Evolutionary conservation across 2,329 filamentous ascomycete genomes (phyloP).

Genomic region (Colletotrichum chlorophyti): DNA sequence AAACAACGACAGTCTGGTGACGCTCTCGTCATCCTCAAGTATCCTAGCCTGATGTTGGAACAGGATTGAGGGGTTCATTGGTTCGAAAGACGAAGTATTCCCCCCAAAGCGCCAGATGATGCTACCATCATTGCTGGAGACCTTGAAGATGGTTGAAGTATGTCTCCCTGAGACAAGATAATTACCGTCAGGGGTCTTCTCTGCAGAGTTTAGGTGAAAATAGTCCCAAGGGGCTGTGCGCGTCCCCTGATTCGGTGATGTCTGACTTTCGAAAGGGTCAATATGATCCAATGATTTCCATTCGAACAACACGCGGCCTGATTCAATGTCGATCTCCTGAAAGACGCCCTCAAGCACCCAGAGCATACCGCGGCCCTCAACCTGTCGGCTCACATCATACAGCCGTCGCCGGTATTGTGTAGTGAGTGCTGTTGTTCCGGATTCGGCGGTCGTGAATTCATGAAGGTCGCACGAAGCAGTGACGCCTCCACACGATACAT

Average conservation of each 20-base stretch:
- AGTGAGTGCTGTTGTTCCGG: not conserved
- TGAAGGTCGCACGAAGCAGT: not conserved
- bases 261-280: slow-evolving; percentile 17
- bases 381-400: not conserved
- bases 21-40: slow-evolving; percentile 43
- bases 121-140: slow-evolving; percentile 52
- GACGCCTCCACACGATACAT: not conserved
- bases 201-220: slow-evolving; percentile 42
- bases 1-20: slow-evolving; percentile 58
- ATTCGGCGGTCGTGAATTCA: not conserved
- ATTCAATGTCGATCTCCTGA: slow-evolving; percentile 56
- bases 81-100: slow-evolving; percentile 45
- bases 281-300: slow-evolving; percentile 43
- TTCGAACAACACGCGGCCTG: slow-evolving; percentile 55
- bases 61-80: slow-evolving; percentile 42
- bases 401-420: not conserved
- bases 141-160: slow-evolving; percentile 49
- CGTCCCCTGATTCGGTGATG: not conserved
- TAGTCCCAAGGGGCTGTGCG: slow-evolving; percentile 43
- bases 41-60: slow-evolving; percentile 61
- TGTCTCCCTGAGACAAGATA: slow-evolving; percentile 36
- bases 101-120: slow-evolving; percentile 63
- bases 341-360: slow-evolving; percentile 1
- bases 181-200: slow-evolving; percentile 41
- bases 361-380: not conserved